Evolutionary conservation across 495 filamentous ascomycete species (phyloP).

Genomic region (Terfezia boudieri): DNA sequence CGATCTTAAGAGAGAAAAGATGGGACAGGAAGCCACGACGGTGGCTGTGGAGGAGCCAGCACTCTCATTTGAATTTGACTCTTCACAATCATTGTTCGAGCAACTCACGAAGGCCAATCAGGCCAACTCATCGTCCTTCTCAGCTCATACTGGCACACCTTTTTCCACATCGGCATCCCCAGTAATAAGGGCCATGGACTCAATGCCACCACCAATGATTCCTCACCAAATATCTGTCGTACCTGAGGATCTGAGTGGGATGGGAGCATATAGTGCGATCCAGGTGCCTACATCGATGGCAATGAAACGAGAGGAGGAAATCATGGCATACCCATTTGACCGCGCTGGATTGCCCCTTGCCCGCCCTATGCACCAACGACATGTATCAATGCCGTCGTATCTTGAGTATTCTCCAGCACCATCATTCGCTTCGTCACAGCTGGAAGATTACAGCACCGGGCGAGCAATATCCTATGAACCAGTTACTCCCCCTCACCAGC

Average conservation of each 20-base stretch:
- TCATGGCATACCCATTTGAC: slow-evolving; percentile 11
- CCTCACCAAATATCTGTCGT: slow-evolving; percentile 56
- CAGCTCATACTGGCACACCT: slow-evolving; percentile 43
- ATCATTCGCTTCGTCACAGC: slow-evolving; percentile 90
- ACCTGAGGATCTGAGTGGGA: slow-evolving; percentile 53
- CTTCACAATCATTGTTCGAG: slow-evolving; percentile 95
- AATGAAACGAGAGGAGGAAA: slow-evolving; percentile 14
- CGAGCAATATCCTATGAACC: slow-evolving; percentile 92
- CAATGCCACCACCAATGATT: slow-evolving; percentile 50
- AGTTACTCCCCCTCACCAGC: slow-evolving; percentile 80
- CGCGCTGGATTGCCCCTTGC: slow-evolving; percentile 16
- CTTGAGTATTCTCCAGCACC: slow-evolving; percentile 96
- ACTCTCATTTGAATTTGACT: slow-evolving; percentile 95
- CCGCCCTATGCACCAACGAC: slow-evolving; percentile 49
- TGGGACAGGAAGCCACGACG: slow-evolving; percentile 93
- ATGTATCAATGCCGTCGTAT: slow-evolving; percentile 91
- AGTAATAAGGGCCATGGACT: slow-evolving; percentile 67
- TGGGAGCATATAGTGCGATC: slow-evolving; percentile 52
- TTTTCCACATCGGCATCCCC: slow-evolving; percentile 42
- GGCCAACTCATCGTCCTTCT: slow-evolving; percentile 90
- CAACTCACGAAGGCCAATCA: slow-evolving; percentile 99
- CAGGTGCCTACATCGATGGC: slow-evolving; percentile 21
- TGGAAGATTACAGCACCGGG: slow-evolving; percentile 79
- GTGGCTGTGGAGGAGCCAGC: slow-evolving; percentile 90
- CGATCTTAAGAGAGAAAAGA: slow-evolving; percentile 96